Percentiles rank a stretch among this genome's conserved stretches.
phyloP scores from a whole-genome alignment of 768 basidiomycete genomes.

The Russula sp. region DNA sequence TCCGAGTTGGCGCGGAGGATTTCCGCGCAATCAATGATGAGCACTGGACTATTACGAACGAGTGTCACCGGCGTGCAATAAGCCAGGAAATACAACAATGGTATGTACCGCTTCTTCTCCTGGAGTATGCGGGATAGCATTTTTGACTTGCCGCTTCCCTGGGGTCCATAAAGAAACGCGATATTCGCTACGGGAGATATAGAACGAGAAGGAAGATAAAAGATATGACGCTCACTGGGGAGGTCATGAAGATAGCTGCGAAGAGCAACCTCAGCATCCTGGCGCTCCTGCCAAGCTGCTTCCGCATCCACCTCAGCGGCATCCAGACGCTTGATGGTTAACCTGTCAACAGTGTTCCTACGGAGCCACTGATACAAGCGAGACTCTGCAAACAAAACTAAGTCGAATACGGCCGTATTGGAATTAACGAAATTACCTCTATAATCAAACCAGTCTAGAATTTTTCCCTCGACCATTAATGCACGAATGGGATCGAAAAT shows the following conservation, averaged over 20 bases:
- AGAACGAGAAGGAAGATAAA: neutral
- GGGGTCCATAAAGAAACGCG: slow-evolving; percentile 75
- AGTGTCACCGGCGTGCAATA: slow-evolving; percentile 40
- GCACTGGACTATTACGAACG: slow-evolving; percentile 30
- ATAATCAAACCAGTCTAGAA: slow-evolving; percentile 81
- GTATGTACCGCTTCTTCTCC: slow-evolving; percentile 45
- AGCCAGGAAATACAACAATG: neutral
- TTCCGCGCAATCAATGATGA: slow-evolving; percentile 81
- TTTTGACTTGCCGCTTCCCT: slow-evolving; percentile 71
- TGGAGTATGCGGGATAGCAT: slow-evolving; percentile 52
- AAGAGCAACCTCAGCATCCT: slow-evolving; percentile 65
- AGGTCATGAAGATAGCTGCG: slow-evolving; percentile 69
- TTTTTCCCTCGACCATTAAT: slow-evolving; percentile 74
- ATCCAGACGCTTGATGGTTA: slow-evolving; percentile 30
- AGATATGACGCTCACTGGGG: slow-evolving; percentile 47
- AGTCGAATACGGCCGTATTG: neutral
- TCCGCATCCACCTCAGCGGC: slow-evolving; percentile 28
- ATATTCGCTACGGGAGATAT: slow-evolving; percentile 48
- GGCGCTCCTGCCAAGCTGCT: slow-evolving; percentile 79
- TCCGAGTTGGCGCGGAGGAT: slow-evolving; percentile 69
- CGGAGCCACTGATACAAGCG: slow-evolving; percentile 72
- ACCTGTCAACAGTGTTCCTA: slow-evolving; percentile 50
- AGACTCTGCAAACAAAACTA: slow-evolving; percentile 45
- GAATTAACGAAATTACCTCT: slow-evolving; percentile 40
- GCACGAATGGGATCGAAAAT: slow-evolving; percentile 90